A percentile compares a stretch with the other conserved stretches of the same genome.
phyloP scores from a whole-genome alignment of 208 protist genomes.

The Trypanosoma melophagium region DNA sequence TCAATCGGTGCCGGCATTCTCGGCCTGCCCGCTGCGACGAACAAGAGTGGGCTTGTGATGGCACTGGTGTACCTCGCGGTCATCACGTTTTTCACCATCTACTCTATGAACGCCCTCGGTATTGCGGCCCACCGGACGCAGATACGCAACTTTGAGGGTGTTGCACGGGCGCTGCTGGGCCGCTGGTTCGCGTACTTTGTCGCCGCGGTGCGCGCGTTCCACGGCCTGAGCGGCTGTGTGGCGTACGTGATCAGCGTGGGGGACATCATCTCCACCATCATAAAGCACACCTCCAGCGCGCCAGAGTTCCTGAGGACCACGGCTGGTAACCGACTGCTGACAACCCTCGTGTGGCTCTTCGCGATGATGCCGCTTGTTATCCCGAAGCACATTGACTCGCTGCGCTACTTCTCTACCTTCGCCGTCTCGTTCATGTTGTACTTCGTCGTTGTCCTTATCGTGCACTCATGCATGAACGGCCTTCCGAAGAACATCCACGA shows the following conservation, averaged over 20 bases:
- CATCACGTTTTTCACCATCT: conserved; percentile 41
- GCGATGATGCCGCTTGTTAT: conserved; percentile 21
- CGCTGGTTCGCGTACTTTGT: conserved; percentile 18
- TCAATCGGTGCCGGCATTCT: conserved; percentile 65
- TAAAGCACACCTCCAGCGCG: conserved; percentile 1
- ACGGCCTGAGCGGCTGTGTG: conserved; percentile 31
- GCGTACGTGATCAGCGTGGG: conserved; percentile 32
- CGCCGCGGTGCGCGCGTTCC: conserved; percentile 24
- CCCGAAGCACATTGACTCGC: conserved; percentile 31
- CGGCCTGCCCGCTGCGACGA: conserved; percentile 37
- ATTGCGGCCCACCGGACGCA: conserved; percentile 33
- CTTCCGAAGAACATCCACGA: conserved; percentile 12
- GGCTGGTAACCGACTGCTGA: conserved; percentile 13
- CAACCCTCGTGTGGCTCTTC: conserved; percentile 23
- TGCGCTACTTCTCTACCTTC: conserved; percentile 35
- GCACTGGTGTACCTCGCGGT: conserved; percentile 34
- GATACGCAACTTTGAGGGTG: conserved; percentile 43
- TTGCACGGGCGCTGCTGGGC: conserved; percentile 33
- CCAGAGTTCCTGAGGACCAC: conserved; percentile 15
- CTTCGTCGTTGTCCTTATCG: conserved; percentile 26
- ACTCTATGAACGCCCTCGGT: conserved; percentile 43
- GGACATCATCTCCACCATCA: conserved; percentile 22
- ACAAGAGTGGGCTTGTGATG: conserved; percentile 42
- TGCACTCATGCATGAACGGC: conserved; percentile 18
- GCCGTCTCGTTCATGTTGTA: conserved; percentile 30